Conservation (phyloP, 1,139 yeast species). For the Candida gigantensis region DNA sequence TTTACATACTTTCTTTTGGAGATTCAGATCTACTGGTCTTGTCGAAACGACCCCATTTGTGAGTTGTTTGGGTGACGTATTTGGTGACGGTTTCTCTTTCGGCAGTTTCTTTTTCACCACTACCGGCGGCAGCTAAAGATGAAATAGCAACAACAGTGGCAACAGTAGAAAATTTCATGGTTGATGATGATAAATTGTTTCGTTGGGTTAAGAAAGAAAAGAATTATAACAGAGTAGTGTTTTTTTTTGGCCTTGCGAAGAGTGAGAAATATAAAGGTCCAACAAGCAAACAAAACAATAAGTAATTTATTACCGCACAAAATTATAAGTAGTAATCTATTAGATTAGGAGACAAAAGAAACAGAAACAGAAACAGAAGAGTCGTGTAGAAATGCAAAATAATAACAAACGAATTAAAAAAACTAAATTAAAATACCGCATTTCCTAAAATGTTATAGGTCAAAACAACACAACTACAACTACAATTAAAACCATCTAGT, state of each 20-base stretch:
- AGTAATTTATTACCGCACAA: too few species aligned
- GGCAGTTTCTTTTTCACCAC: constrained; percentile 11
- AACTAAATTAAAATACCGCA: constrained; percentile 1
- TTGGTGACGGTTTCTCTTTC: constrained; percentile 10
- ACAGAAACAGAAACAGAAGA: neutral
- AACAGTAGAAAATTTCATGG: constrained; percentile 13
- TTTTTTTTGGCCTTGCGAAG: neutral
- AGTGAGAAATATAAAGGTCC: neutral
- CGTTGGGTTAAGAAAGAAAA: neutral
- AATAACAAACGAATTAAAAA: neutral
- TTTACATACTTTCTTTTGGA: constrained; percentile 51
- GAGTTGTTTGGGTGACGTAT: constrained; percentile 15
- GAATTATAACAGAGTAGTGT: neutral
- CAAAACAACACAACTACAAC: neutral
- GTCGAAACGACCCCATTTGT: constrained; percentile 44
- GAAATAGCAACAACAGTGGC: constrained; percentile 14
- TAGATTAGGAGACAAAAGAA: too few species aligned
- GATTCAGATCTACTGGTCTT: constrained; percentile 40
- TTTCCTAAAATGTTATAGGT: constrained; percentile 1
- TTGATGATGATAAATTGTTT: neutral
- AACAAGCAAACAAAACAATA: too few species aligned
- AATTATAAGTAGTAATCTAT: too few species aligned
- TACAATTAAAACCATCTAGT: neutral
- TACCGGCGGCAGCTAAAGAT: constrained; percentile 9
- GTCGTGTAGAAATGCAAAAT: too few species aligned